These are phyloP conservation scores for Artemisia annua DNA, from an alignment of 129 eudicot species.

Conservation along the genomic window DNA sequence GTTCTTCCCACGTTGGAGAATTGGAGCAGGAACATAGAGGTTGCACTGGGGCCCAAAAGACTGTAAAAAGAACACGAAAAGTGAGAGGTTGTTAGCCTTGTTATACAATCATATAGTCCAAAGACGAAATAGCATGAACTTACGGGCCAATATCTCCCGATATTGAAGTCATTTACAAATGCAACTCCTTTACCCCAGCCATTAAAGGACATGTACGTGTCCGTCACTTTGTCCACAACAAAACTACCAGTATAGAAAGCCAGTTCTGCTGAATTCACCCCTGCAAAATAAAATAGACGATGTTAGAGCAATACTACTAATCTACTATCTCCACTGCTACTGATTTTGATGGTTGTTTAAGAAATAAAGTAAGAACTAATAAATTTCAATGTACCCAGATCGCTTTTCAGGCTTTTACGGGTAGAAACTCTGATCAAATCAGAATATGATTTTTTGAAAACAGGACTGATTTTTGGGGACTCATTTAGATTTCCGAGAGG, in stretches of 20 bases:
- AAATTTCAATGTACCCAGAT: slow-evolving; percentile 34
- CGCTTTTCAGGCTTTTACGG: slow-evolving; percentile 38
- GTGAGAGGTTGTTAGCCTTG: background rate
- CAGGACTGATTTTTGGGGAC: slow-evolving; percentile 37
- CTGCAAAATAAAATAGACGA: slow-evolving; percentile 33
- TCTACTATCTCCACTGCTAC: too few species aligned
- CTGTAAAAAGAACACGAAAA: slow-evolving; percentile 43
- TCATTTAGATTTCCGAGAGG: slow-evolving; percentile 59
- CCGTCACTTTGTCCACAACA: slow-evolving; percentile 49
- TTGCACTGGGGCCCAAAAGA: slow-evolving; percentile 86
- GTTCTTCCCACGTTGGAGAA: slow-evolving; percentile 68
- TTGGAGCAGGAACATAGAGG: slow-evolving; percentile 90
- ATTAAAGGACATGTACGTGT: slow-evolving; percentile 71
- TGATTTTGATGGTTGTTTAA: too few species aligned
- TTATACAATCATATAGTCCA: background rate
- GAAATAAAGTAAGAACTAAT: background rate
- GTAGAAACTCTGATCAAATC: slow-evolving; percentile 36
- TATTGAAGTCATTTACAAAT: slow-evolving; percentile 66
- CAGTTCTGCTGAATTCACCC: slow-evolving; percentile 47
- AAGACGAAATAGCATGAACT: slow-evolving; percentile 20
- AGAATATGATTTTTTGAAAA: slow-evolving; percentile 31
- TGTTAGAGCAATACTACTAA: too few species aligned
- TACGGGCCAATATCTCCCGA: slow-evolving; percentile 98
- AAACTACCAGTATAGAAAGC: slow-evolving; percentile 68
- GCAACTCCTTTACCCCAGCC: slow-evolving; percentile 98